phyloP scores from a whole-genome alignment of 805 yeast genomes.

The Nakazawaea siamensis region DNA sequence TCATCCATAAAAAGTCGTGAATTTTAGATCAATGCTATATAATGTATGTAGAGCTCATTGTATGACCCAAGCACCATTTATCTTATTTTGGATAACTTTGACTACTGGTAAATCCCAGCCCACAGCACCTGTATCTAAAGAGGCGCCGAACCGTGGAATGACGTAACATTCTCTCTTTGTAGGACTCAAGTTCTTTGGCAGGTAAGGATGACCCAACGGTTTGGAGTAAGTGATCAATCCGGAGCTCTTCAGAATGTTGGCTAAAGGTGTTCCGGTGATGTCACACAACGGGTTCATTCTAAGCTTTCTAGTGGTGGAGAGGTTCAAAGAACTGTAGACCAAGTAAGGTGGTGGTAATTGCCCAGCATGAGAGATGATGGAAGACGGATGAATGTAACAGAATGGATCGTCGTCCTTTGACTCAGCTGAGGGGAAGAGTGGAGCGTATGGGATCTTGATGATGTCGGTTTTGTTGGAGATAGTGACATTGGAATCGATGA shows the following conservation, averaged over 20 bases:
- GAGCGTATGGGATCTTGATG: conserved; percentile 55
- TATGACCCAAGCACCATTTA: conserved; percentile 62
- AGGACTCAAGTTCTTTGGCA: conserved; percentile 59
- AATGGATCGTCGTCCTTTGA: conserved; percentile 35
- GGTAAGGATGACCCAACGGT: conserved; percentile 86
- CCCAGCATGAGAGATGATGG: conserved; percentile 54
- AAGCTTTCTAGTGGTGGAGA: conserved; percentile 39
- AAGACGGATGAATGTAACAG: conserved; percentile 76
- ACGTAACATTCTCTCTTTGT: conserved; percentile 82
- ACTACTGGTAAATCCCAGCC: conserved; percentile 90
- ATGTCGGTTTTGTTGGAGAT: conserved; percentile 51
- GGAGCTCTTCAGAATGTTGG: conserved; percentile 68
- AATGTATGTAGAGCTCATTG: too few species aligned
- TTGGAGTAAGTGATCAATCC: conserved; percentile 77
- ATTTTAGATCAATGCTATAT: too few species aligned
- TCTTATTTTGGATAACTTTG: conserved; percentile 65
- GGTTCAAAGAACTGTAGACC: conserved; percentile 62
- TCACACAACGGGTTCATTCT: conserved; percentile 76
- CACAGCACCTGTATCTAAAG: conserved; percentile 71
- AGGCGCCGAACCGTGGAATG: conserved; percentile 83
- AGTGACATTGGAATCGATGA: conserved; percentile 52
- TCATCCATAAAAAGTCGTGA: too few species aligned
- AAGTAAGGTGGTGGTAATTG: conserved; percentile 72
- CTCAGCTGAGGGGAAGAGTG: conserved; percentile 36
- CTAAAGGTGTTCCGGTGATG: conserved; percentile 62